Base-by-base conservation (phyloP, 1,284 basidiomycete genomes). In the Sporisorium exsertum region DNA sequence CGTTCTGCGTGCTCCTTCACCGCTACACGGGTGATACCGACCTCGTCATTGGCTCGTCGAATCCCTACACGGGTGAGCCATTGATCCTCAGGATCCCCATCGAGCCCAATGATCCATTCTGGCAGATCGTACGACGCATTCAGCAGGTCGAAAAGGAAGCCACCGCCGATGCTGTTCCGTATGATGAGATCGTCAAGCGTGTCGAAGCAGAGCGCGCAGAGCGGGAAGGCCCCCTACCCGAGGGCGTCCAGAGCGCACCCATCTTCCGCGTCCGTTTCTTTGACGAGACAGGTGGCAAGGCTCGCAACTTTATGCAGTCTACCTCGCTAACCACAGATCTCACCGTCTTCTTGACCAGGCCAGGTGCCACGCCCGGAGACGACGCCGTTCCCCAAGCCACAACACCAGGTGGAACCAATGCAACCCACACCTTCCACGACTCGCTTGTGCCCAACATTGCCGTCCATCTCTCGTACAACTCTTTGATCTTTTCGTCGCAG, bases 11-110 rank as follows among this genome's bases (percentile, higher is more conserved):
- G 40, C 88, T 99, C 37, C 88, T 99, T 15, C 94, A 98, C 88
- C 90, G 97, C 46, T 97, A 95, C 87, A 98, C 97, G 0, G 95
- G 93, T 57, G 97, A 99, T 86, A 95, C 92, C 15, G 95, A 97
- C 81, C 89, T 99, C 73, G 90, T 98, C 70, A 92, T 99, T 78
- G 95, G 93, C 56, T 95, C 94, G 1, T 95, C 94, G 18, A 92
- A 81, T 27, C 84, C 86, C 10, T 88, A 90, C n/a, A 90, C 90
- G 2, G 89, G 90, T 40, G 90, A 93, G 67, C 94, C 95, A 8
- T 88, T 98, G 45, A 89, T 98, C 37, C 89, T 99, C 58, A 91
- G 95, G 45, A 87, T 98, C 63, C 90, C 92, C 29, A 88, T 98
- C 47, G 93, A 95, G 72, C 92, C 95, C 0, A 89, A 90, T 37